Evolutionary conservation across 1,284 basidiomycete species (phyloP).

Genomic region (Leccinum insolens): DNA sequence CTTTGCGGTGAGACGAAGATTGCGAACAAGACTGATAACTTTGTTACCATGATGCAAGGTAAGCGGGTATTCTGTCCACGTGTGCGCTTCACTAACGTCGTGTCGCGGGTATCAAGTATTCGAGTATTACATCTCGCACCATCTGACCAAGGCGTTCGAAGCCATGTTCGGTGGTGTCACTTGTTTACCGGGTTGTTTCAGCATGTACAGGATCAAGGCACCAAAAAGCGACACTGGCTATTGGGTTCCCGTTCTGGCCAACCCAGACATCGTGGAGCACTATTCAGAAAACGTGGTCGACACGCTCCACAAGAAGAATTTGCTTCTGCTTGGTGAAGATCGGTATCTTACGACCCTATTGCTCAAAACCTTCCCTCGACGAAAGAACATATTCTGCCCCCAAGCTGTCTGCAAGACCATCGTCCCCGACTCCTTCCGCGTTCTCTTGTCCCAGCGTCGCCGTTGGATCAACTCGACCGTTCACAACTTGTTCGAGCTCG

Average conservation of each 20-base stretch:
- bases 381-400: conserved; percentile 99
- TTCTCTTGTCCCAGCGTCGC: conserved; percentile 94
- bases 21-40: conserved; percentile 96
- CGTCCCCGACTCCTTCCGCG: conserved; percentile 94
- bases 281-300: conserved; percentile 98
- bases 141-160: conserved; percentile 98
- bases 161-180: conserved; percentile 99
- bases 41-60: conserved; percentile 99
- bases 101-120: conserved; percentile 63
- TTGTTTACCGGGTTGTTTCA: conserved; percentile 98
- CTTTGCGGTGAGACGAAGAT: conserved; percentile 99
- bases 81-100: conserved; percentile 10
- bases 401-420: conserved; percentile 98
- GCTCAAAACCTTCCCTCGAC: conserved; percentile 98
- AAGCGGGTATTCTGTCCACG: not conserved
- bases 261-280: conserved; percentile 96
- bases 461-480: conserved; percentile 99
- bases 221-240: conserved; percentile 92
- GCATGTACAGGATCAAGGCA: conserved; percentile 99
- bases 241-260: conserved; percentile 98
- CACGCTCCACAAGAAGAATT: conserved; percentile 99
- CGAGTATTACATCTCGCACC: conserved; percentile 99
- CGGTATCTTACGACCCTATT: conserved; percentile 95
- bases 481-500: conserved; percentile 94
- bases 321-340: conserved; percentile 97